A percentile compares a stretch with the other conserved stretches of the same genome.
Conservation (phyloP, 2,329 filamentous ascomycete species). For the Blastomyces silverae region DNA sequence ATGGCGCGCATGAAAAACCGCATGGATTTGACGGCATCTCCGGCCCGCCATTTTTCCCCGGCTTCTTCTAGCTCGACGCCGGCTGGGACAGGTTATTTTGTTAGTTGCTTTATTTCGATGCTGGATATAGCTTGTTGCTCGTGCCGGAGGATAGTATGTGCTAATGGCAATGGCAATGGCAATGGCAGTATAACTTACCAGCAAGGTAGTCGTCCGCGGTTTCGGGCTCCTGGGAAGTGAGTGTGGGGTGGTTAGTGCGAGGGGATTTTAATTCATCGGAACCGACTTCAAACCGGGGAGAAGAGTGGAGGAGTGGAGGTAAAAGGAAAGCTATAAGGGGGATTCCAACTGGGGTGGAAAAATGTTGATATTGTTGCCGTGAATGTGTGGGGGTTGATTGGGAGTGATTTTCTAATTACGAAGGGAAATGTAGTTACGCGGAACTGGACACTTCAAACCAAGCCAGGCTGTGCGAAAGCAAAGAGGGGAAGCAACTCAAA, state of each 20-base stretch:
- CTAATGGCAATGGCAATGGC: not conserved
- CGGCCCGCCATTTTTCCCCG: slow-evolving; percentile 67
- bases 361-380: too few relatives aligned
- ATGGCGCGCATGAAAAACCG: slow-evolving; percentile 57
- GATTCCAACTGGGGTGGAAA: too few relatives aligned
- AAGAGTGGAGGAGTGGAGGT: not conserved
- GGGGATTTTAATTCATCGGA: not conserved
- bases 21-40: slow-evolving; percentile 59
- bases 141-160: not conserved
- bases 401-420: too few relatives aligned
- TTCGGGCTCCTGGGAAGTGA: slow-evolving; percentile 39
- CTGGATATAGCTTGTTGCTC: not conserved
- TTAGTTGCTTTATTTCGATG: slow-evolving; percentile 4
- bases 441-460: too few relatives aligned
- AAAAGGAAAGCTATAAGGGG: too few relatives aligned
- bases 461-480: not conserved
- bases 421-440: too few relatives aligned
- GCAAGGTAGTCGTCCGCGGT: slow-evolving; percentile 63
- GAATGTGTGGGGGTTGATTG: too few relatives aligned
- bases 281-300: not conserved
- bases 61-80: slow-evolving; percentile 65
- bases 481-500: not conserved
- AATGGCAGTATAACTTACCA: slow-evolving; percentile 32
- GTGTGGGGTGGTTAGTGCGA: slow-evolving; percentile 11
- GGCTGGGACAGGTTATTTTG: slow-evolving; percentile 31